Conservation (phyloP, 495 filamentous ascomycete species). For the Penicillium nucicola region DNA sequence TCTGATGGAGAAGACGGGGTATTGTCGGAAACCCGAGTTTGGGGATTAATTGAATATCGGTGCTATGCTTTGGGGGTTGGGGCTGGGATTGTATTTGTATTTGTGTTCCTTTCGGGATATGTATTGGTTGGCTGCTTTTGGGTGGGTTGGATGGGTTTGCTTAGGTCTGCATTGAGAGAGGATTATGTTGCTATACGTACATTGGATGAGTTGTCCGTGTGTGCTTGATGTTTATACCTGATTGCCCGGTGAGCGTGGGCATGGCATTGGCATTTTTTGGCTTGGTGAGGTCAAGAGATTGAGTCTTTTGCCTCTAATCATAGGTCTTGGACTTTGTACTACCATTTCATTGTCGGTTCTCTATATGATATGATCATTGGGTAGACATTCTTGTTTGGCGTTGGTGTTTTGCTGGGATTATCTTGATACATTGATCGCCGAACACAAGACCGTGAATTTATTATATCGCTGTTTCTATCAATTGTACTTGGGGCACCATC, state of each 20-base stretch:
- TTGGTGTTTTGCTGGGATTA: background rate
- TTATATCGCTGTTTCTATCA: too few relatives aligned
- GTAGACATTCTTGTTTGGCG: background rate
- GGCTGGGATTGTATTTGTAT: background rate
- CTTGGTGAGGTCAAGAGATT: background rate
- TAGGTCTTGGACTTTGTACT: background rate
- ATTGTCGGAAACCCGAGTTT: slow-evolving; percentile 32
- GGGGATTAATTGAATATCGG: slow-evolving; percentile 7
- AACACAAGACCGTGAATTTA: background rate
- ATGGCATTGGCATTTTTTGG: background rate
- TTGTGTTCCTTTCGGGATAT: background rate
- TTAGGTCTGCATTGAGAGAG: background rate
- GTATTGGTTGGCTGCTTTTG: background rate
- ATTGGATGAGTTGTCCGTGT: too few relatives aligned
- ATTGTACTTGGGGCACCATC: too few relatives aligned
- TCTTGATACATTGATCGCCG: background rate
- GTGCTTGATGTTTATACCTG: background rate
- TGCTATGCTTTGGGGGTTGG: too few relatives aligned
- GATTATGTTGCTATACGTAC: background rate
- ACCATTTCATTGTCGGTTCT: background rate
- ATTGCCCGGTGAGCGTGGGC: too few relatives aligned
- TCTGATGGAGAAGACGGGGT: slow-evolving; percentile 30
- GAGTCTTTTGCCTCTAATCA: background rate
- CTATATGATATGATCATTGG: background rate
- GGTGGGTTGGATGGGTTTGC: background rate